Base-by-base conservation (phyloP, 2,329 filamentous ascomycete genomes). In the Fonsecaea nubica region DNA sequence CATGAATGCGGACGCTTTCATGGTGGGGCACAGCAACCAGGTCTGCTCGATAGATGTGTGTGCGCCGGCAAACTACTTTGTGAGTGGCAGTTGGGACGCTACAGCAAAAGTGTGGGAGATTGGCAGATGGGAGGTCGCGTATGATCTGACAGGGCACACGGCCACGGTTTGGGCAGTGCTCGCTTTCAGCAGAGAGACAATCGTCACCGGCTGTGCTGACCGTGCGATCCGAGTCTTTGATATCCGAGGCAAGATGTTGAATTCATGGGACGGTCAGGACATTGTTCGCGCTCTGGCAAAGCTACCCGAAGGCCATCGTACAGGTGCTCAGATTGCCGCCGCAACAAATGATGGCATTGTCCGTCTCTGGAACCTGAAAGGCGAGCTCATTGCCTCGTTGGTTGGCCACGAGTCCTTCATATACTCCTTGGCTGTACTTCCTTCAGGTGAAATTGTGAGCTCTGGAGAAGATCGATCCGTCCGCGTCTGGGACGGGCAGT, bases 351-450 rank as follows among this genome's bases (percentile, higher is more conserved):
- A 99, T 75, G 92, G 92, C 33, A 83, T 93, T 21, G 91, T 99
- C 68, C 87, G 93, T 54, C 79, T 98, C 4, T 99, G 93, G 91
- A 95, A 90, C 40, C 76, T 96, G 32, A 87, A 90, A 61, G 95
- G 95, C 0, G 83, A 89, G 58, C 86, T 92, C 65, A 83, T 97
- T 10, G 90, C 86, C 9, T 89, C 93, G 77, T 83, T 99, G 2
- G 86, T 89, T 66, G 95, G 94, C 0, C 96, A 99, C 74, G 93
- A 96, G 64, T 96, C 90, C 75, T 99, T 97, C 76, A 95, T 99
- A 65, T 99, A 99, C 78, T 90, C 91, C 6, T 81, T 99, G 13
- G 85, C 90, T 1, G 85, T 86, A 25, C 81, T 96, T 9, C 91
- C 94, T 0, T 89, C 90, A 0, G 94, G 94, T 5, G 93, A 97